Conservation (phyloP, 1,139 yeast species). For the Arxiozyma slooffiae region DNA sequence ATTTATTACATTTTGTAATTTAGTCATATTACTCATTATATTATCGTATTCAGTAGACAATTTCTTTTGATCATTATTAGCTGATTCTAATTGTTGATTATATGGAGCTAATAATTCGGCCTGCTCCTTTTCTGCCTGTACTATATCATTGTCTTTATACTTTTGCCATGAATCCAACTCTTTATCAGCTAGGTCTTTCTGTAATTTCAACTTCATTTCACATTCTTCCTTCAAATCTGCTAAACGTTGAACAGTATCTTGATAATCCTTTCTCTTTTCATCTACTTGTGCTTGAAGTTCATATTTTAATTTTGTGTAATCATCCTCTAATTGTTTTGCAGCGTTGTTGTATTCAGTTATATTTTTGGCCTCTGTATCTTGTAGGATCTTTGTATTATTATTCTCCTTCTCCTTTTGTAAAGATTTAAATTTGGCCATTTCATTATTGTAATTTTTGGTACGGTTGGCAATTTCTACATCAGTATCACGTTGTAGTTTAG, state of each 20-base stretch:
- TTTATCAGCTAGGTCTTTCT: conserved; percentile 16
- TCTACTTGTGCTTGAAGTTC: conserved; percentile 23
- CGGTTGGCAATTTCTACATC: conserved; percentile 46
- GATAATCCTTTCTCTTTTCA: conserved; percentile 30
- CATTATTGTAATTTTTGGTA: conserved; percentile 6
- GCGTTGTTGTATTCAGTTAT: conserved; percentile 21
- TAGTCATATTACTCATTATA: conserved; percentile 18
- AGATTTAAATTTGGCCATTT: conserved; percentile 8
- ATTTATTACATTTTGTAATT: conserved; percentile 20
- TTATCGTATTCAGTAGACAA: conserved; percentile 22
- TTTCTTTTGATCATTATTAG: conserved; percentile 23
- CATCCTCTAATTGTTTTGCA: conserved; percentile 22
- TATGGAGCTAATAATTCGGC: conserved; percentile 23
- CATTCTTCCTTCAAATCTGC: conserved; percentile 26
- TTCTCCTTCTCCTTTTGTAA: conserved; percentile 16
- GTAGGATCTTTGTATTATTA: conserved; percentile 20
- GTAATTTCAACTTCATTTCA: conserved; percentile 15
- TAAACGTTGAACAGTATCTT: conserved; percentile 14
- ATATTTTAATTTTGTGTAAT: conserved; percentile 22
- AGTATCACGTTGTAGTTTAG: conserved; percentile 56
- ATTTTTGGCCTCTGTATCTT: conserved; percentile 26
- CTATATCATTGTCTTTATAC: conserved; percentile 32
- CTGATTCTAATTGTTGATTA: conserved; percentile 20
- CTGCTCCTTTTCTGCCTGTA: conserved; percentile 23
- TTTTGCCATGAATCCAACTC: conserved; percentile 27